These are phyloP conservation scores for Phytophthora podocarpi DNA, from an alignment of 352 stramenopile species.

Conservation along the genomic window DNA sequence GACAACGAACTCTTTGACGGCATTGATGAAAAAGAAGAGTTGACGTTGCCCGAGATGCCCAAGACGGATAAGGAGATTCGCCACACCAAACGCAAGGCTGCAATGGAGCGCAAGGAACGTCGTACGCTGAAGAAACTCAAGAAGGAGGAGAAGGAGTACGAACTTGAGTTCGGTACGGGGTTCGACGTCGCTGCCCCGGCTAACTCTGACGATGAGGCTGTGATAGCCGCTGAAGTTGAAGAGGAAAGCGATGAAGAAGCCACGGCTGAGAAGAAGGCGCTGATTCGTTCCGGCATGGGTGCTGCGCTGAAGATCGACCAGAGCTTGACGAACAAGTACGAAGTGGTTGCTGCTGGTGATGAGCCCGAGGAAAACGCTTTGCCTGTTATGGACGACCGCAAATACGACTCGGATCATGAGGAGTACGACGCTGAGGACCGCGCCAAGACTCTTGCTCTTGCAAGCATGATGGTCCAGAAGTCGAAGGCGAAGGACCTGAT, in stretches of 20 bases:
- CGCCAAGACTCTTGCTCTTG: constrained; percentile 95
- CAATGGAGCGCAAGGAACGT: constrained; percentile 91
- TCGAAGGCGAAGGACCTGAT: constrained; percentile 98
- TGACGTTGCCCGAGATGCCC: constrained; percentile 86
- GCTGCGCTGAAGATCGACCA: constrained; percentile 46
- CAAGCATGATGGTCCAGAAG: constrained; percentile 98
- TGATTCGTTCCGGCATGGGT: constrained; percentile 90
- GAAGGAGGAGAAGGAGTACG: constrained; percentile 86
- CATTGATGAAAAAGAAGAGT: constrained; percentile 61
- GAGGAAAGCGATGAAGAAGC: constrained; percentile 59
- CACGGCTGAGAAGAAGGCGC: constrained; percentile 72
- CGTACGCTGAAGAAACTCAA: constrained; percentile 76
- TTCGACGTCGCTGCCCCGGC: constrained; percentile 64
- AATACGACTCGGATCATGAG: constrained; percentile 96
- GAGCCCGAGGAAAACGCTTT: constrained; percentile 54
- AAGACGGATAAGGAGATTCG: constrained; percentile 99
- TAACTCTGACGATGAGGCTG: constrained; percentile 51
- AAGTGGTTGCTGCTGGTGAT: constrained; percentile 54
- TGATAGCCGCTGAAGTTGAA: constrained; percentile 38
- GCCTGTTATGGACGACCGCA: constrained; percentile 84
- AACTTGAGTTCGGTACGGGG: constrained; percentile 75
- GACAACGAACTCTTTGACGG: constrained; percentile 86
- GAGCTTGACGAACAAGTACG: constrained; percentile 35
- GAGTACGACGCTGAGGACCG: constrained; percentile 98
- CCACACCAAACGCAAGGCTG: constrained; percentile 97